A percentile compares a stretch with the other conserved stretches of the same genome.
These are phyloP conservation scores for Suillus clintonianus DNA, from an alignment of 768 basidiomycete genomes.

Conservation along the genomic window DNA sequence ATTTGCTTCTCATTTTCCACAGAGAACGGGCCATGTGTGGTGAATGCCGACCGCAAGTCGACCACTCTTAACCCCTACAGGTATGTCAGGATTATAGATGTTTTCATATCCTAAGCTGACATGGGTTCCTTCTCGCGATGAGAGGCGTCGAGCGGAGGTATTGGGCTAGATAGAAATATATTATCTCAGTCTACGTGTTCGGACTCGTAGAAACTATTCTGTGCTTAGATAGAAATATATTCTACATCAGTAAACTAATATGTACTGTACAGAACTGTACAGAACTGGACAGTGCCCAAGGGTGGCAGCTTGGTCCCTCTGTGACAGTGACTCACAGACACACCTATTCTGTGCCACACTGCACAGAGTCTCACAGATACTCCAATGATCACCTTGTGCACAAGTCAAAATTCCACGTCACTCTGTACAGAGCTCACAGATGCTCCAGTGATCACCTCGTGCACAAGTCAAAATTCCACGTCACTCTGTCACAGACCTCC, in stretches of 20 bases:
- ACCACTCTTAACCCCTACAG: slow-evolving; percentile 63
- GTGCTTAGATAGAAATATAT: too few species aligned
- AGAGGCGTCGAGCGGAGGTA: too few species aligned
- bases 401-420: neutral
- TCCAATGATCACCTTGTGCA: neutral
- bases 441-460: too few species aligned
- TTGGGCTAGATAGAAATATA: too few species aligned
- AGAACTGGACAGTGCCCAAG: neutral
- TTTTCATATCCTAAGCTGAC: neutral
- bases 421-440: too few species aligned
- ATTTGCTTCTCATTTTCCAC: neutral
- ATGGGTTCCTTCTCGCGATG: too few species aligned
- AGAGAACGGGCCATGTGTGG: slow-evolving; percentile 68
- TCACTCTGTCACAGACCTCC: too few species aligned
- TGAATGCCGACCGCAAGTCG: slow-evolving; percentile 53
- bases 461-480: too few species aligned
- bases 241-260: neutral
- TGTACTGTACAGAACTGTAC: neutral
- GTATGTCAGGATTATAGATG: slow-evolving; percentile 26
- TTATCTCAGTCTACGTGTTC: too few species aligned
- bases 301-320: neutral
- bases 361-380: neutral
- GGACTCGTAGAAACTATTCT: too few species aligned
- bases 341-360: neutral
- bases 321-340: neutral